phyloP scores from a whole-genome alignment of 2,329 filamentous ascomycete genomes.

The Leptographium lundbergii region DNA sequence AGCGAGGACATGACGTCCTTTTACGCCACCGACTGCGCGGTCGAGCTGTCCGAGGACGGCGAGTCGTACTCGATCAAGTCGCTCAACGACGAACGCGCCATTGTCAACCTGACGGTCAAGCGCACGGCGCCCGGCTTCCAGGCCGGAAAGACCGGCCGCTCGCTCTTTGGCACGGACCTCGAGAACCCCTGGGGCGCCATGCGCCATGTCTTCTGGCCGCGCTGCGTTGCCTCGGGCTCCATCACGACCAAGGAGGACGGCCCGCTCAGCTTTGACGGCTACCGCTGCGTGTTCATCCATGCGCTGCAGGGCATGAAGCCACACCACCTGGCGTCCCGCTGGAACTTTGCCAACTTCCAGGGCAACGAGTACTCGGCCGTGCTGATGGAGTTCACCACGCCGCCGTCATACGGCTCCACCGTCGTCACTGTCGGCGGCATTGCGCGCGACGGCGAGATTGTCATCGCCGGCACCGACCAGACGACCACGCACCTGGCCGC shows the following conservation, averaged over 20 bases:
- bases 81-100: conserved; percentile 62
- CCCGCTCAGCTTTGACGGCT: conserved; percentile 72
- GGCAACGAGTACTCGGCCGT: conserved; percentile 74
- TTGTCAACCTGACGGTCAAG: conserved; percentile 78
- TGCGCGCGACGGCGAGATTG: conserved; percentile 65
- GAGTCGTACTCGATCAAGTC: conserved; percentile 82
- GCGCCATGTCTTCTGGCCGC: conserved; percentile 89
- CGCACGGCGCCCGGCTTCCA: conserved; percentile 69
- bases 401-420: conserved; percentile 81
- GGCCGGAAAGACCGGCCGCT: conserved; percentile 71
- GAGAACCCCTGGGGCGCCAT: conserved; percentile 82
- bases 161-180: conserved; percentile 76
- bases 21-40: conserved; percentile 71
- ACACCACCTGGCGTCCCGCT: conserved; percentile 81
- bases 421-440: conserved; percentile 73
- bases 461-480: conserved; percentile 57
- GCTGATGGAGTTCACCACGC: conserved; percentile 94
- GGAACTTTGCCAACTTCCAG: conserved; percentile 93
- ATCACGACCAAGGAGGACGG: conserved; percentile 74
- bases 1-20: conserved; percentile 73
- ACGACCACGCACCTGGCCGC: conserved; percentile 56
- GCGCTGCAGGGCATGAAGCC: conserved; percentile 98
- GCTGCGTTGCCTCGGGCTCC: conserved; percentile 67
- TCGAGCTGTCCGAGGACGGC: conserved; percentile 79
- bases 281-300: conserved; percentile 67